Conservation (phyloP, 148 eudicot species). For the Drosera capensis region DNA sequence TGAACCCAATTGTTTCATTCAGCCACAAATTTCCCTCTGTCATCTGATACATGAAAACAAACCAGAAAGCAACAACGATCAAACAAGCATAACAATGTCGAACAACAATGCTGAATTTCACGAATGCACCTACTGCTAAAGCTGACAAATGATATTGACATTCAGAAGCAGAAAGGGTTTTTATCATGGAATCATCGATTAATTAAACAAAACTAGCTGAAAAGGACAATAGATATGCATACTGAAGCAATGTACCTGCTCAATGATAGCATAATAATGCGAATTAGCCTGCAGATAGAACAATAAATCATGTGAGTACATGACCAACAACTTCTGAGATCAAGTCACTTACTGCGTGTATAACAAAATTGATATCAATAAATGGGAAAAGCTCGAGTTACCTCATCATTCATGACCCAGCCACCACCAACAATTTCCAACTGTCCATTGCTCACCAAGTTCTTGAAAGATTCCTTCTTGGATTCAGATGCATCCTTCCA, state of each 20-base stretch:
- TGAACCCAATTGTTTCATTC: conserved; percentile 83
- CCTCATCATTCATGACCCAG: conserved; percentile 99
- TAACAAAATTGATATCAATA: background rate
- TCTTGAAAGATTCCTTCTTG: conserved; percentile 50
- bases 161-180: too few species aligned
- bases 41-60: conserved; percentile 38
- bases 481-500: conserved; percentile 86
- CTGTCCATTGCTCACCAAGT: conserved; percentile 69
- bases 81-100: too few species aligned
- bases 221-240: background rate
- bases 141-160: too few species aligned
- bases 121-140: too few species aligned
- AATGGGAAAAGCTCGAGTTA: conserved; percentile 7
- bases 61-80: background rate
- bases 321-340: background rate
- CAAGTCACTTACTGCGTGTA: too few species aligned
- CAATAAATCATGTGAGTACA: conserved; percentile 4
- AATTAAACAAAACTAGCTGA: background rate
- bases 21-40: conserved; percentile 98
- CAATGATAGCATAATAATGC: conserved; percentile 90
- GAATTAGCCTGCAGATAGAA: conserved; percentile 89
- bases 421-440: conserved; percentile 99
- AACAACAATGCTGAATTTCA: too few species aligned
- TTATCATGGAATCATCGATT: background rate
- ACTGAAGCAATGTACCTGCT: conserved; percentile 46